Conservation (phyloP, 2,329 filamentous ascomycete genomes). For the Tothia fuscella region DNA sequence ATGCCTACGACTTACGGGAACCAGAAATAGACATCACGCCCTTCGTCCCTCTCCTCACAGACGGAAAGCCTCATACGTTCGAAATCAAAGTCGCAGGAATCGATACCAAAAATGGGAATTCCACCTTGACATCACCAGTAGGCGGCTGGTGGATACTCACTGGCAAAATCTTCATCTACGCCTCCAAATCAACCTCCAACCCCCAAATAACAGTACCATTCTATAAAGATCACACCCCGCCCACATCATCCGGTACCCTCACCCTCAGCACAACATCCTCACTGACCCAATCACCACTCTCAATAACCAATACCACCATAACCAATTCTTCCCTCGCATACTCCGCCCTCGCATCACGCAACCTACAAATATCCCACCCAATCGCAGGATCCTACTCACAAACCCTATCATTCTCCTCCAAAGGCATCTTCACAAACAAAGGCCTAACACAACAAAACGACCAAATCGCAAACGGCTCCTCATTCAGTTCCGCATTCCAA, state of each 20-base stretch:
- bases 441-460: constrained; percentile 43
- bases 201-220: too few species aligned
- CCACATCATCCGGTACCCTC: background rate
- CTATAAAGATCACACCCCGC: background rate
- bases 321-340: background rate
- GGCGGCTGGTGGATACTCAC: constrained; percentile 63
- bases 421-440: constrained; percentile 39
- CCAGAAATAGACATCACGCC: constrained; percentile 74
- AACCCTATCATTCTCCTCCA: constrained; percentile 42
- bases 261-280: constrained; percentile 2
- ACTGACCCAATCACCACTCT: background rate
- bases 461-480: constrained; percentile 38
- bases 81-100: constrained; percentile 56
- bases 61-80: constrained; percentile 54
- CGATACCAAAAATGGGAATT: constrained; percentile 34
- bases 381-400: constrained; percentile 44
- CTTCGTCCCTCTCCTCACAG: constrained; percentile 57
- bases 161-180: constrained; percentile 54
- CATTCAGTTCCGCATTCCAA: background rate
- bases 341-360: background rate
- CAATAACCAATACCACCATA: background rate
- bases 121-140: constrained; percentile 24
- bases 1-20: constrained; percentile 68
- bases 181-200: background rate
- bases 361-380: constrained; percentile 18